Conservation (phyloP, 441 rosid species). For the Croton setiger region DNA sequence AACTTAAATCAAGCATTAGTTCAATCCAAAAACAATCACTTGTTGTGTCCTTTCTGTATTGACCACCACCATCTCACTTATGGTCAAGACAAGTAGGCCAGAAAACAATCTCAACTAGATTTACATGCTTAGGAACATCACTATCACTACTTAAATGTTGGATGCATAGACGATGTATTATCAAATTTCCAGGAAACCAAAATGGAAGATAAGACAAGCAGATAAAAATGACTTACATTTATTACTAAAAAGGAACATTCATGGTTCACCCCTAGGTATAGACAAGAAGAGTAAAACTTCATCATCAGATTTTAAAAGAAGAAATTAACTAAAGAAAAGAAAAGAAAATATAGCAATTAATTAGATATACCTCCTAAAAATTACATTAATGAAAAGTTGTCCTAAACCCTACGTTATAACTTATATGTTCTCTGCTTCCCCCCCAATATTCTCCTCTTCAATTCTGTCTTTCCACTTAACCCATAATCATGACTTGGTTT, state of each 20-base stretch:
- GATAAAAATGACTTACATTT: constrained; percentile 26
- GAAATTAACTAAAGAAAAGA: not conserved
- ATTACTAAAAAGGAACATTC: constrained; percentile 22
- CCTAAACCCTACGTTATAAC: constrained; percentile 23
- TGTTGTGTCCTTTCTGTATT: constrained; percentile 2
- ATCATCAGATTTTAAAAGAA: no score
- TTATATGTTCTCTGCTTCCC: not conserved
- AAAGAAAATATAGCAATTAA: constrained; percentile 21
- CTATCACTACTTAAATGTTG: constrained; percentile 21
- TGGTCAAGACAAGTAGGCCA: constrained; percentile 8
- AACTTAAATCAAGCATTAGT: not conserved
- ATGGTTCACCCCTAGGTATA: constrained; percentile 24
- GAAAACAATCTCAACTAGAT: constrained; percentile 22
- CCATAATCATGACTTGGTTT: not conserved
- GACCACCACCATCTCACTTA: constrained; percentile 4
- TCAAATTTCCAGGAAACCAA: not conserved
- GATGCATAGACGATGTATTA: not conserved
- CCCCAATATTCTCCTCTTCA: constrained; percentile 17
- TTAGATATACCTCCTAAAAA: constrained; percentile 21
- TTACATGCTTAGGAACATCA: constrained; percentile 24
- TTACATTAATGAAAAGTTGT: constrained; percentile 22
- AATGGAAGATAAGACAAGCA: constrained; percentile 13
- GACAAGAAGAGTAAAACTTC: constrained; percentile 20
- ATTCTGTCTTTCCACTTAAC: not conserved
- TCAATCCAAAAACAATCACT: constrained; percentile 1